These are phyloP conservation scores for Geranium brycei DNA, from an alignment of 345 rosid species.

Conservation along the genomic window DNA sequence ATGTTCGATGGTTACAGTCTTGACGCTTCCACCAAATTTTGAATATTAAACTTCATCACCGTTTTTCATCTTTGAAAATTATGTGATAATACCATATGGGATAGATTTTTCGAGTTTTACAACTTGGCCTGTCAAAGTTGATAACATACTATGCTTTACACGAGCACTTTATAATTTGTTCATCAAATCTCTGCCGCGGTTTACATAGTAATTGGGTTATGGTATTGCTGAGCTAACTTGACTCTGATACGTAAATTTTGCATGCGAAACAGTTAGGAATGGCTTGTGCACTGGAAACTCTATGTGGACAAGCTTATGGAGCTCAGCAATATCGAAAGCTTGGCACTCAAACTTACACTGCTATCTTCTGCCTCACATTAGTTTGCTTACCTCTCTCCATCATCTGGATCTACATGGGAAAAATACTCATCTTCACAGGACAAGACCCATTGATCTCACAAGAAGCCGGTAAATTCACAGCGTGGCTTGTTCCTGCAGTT, in stretches of 20 bases:
- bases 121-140: no score
- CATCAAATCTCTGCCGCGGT: no score
- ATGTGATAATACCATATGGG: no score
- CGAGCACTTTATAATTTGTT: no score
- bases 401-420: constrained; percentile 26
- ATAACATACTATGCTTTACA: no score
- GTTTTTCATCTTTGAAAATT: no score
- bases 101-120: no score
- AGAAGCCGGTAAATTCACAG: constrained; percentile 22
- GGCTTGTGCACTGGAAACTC: constrained; percentile 65
- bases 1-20: no score
- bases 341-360: constrained; percentile 27
- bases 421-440: constrained; percentile 22
- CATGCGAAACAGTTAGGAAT: constrained; percentile 43
- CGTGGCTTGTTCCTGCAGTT: constrained; percentile 31
- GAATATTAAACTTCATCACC: no score
- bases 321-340: constrained; percentile 26
- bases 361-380: constrained; percentile 18
- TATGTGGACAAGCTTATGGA: constrained; percentile 72
- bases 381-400: constrained; percentile 24
- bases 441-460: constrained; percentile 33
- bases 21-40: no score
- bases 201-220: no score
- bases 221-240: no score
- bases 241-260: background rate